Evolutionary conservation across 257 asterid genomes (phyloP).

Genomic region (Henckelia pumila): DNA sequence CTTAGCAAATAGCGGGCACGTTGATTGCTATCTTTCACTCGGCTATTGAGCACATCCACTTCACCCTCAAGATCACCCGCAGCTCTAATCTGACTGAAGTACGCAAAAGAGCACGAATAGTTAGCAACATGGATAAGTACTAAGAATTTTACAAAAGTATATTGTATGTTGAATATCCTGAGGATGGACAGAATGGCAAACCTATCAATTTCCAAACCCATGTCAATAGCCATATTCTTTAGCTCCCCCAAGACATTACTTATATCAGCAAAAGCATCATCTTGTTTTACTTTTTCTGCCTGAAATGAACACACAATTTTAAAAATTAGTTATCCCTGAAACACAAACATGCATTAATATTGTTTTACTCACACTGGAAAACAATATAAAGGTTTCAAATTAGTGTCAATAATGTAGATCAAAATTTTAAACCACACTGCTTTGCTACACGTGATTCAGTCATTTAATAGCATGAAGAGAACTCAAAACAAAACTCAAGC

Average conservation of each 20-base stretch:
- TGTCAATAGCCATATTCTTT: conserved; percentile 75
- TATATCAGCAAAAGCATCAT: conserved; percentile 58
- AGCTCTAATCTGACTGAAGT: conserved; percentile 58
- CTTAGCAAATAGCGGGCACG: conserved; percentile 62
- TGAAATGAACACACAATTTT: conserved; percentile 25
- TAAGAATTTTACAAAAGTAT: neutral
- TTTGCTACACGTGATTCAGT: neutral
- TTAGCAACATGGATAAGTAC: neutral
- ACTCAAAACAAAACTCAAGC: neutral
- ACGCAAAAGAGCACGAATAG: conserved; percentile 9
- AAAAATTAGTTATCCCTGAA: conserved; percentile 6
- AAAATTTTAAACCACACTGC: conserved; percentile 1
- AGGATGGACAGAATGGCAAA: conserved; percentile 24
- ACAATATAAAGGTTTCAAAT: neutral
- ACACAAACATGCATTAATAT: neutral
- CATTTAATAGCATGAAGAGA: too few relatives aligned
- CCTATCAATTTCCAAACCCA: conserved; percentile 84
- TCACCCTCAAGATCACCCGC: conserved; percentile 57
- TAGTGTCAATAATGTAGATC: conserved; percentile 7
- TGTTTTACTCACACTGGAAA: neutral
- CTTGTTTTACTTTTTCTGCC: conserved; percentile 73
- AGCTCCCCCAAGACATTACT: conserved; percentile 70
- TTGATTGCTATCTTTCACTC: conserved; percentile 57
- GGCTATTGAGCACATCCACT: conserved; percentile 57
- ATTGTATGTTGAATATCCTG: too few relatives aligned